Conservation (phyloP, 2,329 filamentous ascomycete genomes). For the Mariannaea sp. region DNA sequence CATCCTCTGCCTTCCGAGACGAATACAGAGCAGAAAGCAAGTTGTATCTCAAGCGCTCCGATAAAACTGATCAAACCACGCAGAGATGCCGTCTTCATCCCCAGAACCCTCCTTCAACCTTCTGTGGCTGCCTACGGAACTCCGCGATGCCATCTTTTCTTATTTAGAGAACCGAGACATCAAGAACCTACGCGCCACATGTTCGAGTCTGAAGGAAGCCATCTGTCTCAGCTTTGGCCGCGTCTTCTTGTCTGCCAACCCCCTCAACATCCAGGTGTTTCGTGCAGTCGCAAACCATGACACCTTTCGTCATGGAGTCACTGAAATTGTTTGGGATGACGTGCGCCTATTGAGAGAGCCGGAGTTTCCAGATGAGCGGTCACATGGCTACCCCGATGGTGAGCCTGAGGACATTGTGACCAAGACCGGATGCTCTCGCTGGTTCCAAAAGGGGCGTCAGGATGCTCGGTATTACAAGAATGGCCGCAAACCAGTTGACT, state of each 20-base stretch:
- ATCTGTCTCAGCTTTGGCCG: slow-evolving; percentile 22
- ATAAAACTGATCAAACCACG: too few species aligned
- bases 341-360: slow-evolving; percentile 5
- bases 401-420: not conserved
- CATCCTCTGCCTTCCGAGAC: too few species aligned
- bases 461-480: not conserved
- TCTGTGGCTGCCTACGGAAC: too few species aligned
- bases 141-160: too few species aligned
- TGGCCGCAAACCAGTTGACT: not conserved
- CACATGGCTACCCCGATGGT: too few species aligned
- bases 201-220: not conserved
- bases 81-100: too few species aligned
- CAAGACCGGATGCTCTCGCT: not conserved
- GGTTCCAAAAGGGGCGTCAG: not conserved
- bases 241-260: slow-evolving; percentile 49
- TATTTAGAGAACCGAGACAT: not conserved
- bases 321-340: slow-evolving; percentile 48
- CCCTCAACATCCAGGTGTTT: slow-evolving; percentile 45
- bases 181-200: not conserved
- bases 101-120: too few species aligned
- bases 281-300: slow-evolving; percentile 44
- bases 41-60: too few species aligned
- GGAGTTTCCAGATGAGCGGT: not conserved
- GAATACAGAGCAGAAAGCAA: too few species aligned
- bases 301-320: slow-evolving; percentile 39